phyloP scores from a whole-genome alignment of 129 eudicot species.

The Solidago caesia region DNA sequence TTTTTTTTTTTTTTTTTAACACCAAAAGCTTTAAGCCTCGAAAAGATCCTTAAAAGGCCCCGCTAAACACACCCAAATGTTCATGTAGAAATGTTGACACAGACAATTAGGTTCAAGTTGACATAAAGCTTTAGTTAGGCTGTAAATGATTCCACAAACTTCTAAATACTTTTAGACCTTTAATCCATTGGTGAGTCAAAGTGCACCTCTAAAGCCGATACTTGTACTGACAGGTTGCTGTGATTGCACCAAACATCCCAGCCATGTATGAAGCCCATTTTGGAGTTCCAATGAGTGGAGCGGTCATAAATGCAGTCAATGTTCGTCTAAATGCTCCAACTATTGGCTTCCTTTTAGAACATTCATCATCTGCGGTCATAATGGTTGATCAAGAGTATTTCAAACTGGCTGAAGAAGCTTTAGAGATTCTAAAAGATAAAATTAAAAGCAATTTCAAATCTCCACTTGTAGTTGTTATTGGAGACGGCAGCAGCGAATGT shows the following conservation, averaged over 20 bases:
- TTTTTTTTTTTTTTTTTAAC: too few species aligned
- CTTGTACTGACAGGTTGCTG: slow-evolving; percentile 64
- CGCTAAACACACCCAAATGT: neutral
- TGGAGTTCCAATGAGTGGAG: slow-evolving; percentile 93
- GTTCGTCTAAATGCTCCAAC: slow-evolving; percentile 75
- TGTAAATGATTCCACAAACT: too few species aligned
- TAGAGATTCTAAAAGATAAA: slow-evolving; percentile 46
- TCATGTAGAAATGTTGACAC: neutral
- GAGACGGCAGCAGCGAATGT: slow-evolving; percentile 65
- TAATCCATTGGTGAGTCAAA: neutral
- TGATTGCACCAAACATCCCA: slow-evolving; percentile 91
- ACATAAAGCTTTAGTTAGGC: neutral
- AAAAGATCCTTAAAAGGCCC: neutral
- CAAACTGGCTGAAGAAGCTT: slow-evolving; percentile 57
- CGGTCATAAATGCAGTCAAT: slow-evolving; percentile 77
- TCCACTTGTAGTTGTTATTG: slow-evolving; percentile 63
- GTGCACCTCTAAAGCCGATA: neutral
- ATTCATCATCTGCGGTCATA: slow-evolving; percentile 59
- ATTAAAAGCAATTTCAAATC: slow-evolving; percentile 43
- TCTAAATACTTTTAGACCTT: too few species aligned
- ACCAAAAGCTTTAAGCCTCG: too few species aligned
- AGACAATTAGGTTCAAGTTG: neutral
- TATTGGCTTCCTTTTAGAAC: slow-evolving; percentile 66
- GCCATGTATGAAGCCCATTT: slow-evolving; percentile 93
- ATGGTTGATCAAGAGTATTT: slow-evolving; percentile 86